These are phyloP conservation scores for Lachnum nothofagi DNA, from an alignment of 2,329 filamentous ascomycete genomes.

Conservation along the genomic window DNA sequence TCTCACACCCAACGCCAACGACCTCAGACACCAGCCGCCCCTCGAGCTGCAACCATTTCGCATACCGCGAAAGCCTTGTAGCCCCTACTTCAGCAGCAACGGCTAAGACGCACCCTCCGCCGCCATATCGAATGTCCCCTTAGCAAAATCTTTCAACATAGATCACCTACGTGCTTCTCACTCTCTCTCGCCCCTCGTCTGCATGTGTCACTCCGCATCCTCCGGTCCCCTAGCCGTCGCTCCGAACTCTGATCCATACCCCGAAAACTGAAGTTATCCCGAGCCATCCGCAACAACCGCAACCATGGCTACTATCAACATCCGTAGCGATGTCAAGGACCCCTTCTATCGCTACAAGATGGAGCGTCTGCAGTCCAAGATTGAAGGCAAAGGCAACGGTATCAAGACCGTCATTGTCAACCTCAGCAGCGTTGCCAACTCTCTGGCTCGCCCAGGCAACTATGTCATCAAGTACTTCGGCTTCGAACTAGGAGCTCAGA, in stretches of 20 bases:
- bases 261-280: constrained; percentile 16
- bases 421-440: constrained; percentile 85
- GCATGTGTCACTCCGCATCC: constrained; percentile 39
- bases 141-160: constrained; percentile 40
- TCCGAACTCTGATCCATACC: constrained; percentile 15
- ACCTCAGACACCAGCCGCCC: constrained; percentile 90
- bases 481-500: constrained; percentile 97
- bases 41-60: constrained; percentile 96
- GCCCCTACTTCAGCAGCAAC: constrained; percentile 82
- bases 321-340: constrained; percentile 95
- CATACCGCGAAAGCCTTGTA: constrained; percentile 91
- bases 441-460: constrained; percentile 83
- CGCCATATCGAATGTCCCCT: constrained; percentile 29
- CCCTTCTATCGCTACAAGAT: constrained; percentile 99
- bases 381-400: constrained; percentile 98
- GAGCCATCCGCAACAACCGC: constrained; percentile 34
- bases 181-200: constrained; percentile 35
- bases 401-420: constrained; percentile 99
- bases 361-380: constrained; percentile 97
- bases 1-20: constrained; percentile 59
- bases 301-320: constrained; percentile 96
- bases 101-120: constrained; percentile 58
- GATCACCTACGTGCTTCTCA: constrained; percentile 44
- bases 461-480: constrained; percentile 99
- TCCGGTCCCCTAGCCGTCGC: constrained; percentile 22